phyloP scores from a whole-genome alignment of 345 rosid genomes.

The Psidium friedrichsthalianum region DNA sequence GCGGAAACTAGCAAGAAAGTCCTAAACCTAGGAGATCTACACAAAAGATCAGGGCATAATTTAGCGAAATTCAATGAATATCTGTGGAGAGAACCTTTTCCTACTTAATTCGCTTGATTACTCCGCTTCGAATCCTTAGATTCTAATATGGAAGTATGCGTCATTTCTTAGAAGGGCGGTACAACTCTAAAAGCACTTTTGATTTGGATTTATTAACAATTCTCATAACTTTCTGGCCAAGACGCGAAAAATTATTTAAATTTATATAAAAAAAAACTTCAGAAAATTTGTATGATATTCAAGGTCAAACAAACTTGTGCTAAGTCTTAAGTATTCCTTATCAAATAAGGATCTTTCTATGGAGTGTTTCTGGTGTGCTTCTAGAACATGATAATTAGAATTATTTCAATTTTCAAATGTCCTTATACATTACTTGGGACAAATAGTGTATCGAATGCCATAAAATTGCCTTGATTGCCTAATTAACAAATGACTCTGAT shows the following conservation, averaged over 20 bases:
- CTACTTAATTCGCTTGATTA: background rate
- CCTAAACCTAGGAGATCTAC: background rate
- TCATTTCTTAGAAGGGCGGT: background rate
- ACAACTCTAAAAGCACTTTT: background rate
- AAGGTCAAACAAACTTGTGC: background rate
- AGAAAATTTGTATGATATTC: background rate
- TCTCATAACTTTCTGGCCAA: background rate
- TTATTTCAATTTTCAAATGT: background rate
- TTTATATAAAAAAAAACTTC: background rate
- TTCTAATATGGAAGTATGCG: background rate
- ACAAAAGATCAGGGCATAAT: background rate
- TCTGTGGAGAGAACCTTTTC: background rate
- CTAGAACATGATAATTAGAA: background rate
- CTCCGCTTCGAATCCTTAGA: background rate
- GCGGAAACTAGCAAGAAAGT: no score
- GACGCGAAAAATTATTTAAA: background rate
- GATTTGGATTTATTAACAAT: background rate
- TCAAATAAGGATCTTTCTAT: background rate
- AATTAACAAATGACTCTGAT: background rate
- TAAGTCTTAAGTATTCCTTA: background rate
- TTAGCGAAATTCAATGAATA: background rate
- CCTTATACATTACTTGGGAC: background rate
- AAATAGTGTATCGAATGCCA: background rate
- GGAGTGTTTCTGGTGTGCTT: background rate
- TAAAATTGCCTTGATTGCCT: background rate